Conservation (phyloP, 2,329 filamentous ascomycete genomes). For the Colletotrichum chrysophilum region DNA sequence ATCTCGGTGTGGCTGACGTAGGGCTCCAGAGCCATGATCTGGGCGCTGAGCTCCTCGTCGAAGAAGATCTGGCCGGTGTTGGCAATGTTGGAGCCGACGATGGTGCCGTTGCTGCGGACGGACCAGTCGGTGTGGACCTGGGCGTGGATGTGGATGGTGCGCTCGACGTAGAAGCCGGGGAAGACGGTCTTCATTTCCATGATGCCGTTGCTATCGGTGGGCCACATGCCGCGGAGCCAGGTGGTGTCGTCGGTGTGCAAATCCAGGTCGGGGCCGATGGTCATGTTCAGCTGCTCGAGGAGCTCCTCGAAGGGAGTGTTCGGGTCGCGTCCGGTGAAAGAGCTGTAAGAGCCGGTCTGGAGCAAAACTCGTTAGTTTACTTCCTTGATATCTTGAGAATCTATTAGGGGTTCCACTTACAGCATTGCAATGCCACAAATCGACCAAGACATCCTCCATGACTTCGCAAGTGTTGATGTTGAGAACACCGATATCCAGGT, state of each 20-base stretch:
- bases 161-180: slow-evolving; percentile 49
- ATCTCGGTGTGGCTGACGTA: slow-evolving; percentile 47
- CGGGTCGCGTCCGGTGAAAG: neutral
- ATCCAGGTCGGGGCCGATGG: slow-evolving; percentile 7
- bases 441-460: slow-evolving; percentile 4
- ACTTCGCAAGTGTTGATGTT: slow-evolving; percentile 25
- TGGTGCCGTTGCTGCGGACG: slow-evolving; percentile 15
- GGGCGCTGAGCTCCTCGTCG: slow-evolving; percentile 1
- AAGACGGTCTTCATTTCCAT: slow-evolving; percentile 47
- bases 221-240: slow-evolving; percentile 13
- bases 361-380: neutral
- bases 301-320: slow-evolving; percentile 11
- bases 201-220: slow-evolving; percentile 27
- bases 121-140: slow-evolving; percentile 42
- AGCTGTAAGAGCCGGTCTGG: slow-evolving; percentile 16
- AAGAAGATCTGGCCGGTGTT: slow-evolving; percentile 28
- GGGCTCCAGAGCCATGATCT: slow-evolving; percentile 53
- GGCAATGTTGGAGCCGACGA: slow-evolving; percentile 28
- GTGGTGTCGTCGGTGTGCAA: slow-evolving; percentile 11
- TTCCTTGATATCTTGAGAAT: neutral
- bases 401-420: neutral
- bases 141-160: slow-evolving; percentile 54
- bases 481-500: slow-evolving; percentile 29
- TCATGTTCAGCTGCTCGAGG: slow-evolving; percentile 13
- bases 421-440: slow-evolving; percentile 17